Evolutionary conservation across 2,329 filamentous ascomycete genomes (phyloP), one percentile per base, ranked within the genome.

Genomic region (Beauveria sp.): DNA sequence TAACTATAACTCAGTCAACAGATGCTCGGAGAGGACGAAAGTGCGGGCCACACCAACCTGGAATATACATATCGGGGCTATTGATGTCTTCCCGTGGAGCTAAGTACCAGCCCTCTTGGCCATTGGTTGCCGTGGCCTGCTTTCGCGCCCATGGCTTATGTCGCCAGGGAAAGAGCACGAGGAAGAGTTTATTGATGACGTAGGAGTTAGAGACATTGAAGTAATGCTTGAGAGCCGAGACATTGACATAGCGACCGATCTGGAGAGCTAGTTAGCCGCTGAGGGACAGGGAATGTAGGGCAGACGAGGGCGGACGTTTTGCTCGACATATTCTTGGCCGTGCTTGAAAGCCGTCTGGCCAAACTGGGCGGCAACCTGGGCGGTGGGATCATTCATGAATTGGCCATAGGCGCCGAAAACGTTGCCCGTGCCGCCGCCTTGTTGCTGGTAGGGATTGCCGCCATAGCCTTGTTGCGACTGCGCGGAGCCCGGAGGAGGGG

Each of bases 121-220:
- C 83, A 71, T 84, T 86, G 62, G 87, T 85, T 22, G 88, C 86
- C 62, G 87, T 83, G 62, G 88, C 81, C 73, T 96, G 91, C 74
- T 96, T 92, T 67, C 96, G 89, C 64, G 91, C 96, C 95, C 95
- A 99, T 6, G 93, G 93, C 78, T 93, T 93, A 76, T 99, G 96
- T 68, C 93, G 85, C 93, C 95, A 99, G 60, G 95, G 95, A 76
- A 98, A 96, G 64, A 99, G 87, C 63, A 99, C 93, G 63, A 99
- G 85, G 72, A 89, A 86, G 63, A 99, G 83, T 77, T 99, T 99
- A 77, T 88, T 91, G 72, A 96, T 82, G 72, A 99, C 95, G 76
- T 99, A 99, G 63, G 86, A 90, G 81, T 99, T 99, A 67, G 93
- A 96, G 66, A 99, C 95, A 77, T 98, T 97, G 80, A 99, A 99